Percentiles rank a stretch among this genome's conserved stretches.
Evolutionary conservation across 768 basidiomycete species (phyloP).

Genomic region (Tricholoma sp.): DNA sequence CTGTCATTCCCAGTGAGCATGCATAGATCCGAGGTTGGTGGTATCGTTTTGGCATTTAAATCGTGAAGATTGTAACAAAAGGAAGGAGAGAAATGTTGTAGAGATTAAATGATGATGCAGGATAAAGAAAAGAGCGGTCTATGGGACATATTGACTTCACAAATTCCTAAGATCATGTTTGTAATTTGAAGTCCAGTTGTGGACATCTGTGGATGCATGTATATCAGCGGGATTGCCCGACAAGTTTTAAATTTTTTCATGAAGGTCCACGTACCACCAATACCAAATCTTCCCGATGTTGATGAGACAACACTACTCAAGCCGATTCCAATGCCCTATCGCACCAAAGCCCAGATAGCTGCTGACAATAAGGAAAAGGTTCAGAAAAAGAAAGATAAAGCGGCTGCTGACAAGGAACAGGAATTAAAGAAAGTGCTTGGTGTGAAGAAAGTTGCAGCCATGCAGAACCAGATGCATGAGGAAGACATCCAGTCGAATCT

Average conservation of each 20-base stretch:
- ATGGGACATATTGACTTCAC: neutral
- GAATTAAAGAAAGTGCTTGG: neutral
- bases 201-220: neutral
- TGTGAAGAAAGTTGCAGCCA: neutral
- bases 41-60: neutral
- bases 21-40: neutral
- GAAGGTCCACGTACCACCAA: neutral
- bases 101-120: neutral
- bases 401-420: neutral
- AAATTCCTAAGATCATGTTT: neutral
- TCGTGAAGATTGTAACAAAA: neutral
- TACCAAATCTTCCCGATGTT: neutral
- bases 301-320: neutral
- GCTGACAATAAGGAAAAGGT: neutral
- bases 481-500: neutral
- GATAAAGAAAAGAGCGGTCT: neutral
- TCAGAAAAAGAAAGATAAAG: constrained; percentile 2
- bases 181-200: neutral
- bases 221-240: neutral
- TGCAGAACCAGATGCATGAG: neutral
- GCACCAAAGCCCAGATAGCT: constrained; percentile 1
- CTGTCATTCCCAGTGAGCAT: neutral
- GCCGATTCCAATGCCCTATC: neutral
- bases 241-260: neutral
- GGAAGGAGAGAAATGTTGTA: neutral